Base-by-base conservation (phyloP, 2,329 filamentous ascomycete species). In the Chaetomiaceae sp. region DNA sequence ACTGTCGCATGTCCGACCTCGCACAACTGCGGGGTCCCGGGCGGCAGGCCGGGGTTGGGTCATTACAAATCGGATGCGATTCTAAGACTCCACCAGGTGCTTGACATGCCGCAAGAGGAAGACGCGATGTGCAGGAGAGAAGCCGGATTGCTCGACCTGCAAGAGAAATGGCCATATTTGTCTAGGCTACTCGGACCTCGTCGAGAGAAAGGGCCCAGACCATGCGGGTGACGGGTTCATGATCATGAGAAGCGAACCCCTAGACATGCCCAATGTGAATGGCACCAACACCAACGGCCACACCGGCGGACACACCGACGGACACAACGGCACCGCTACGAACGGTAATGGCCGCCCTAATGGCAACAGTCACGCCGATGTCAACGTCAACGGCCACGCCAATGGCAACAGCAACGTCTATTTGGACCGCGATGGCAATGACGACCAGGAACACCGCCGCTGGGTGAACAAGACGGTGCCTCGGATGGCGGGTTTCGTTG, bases 71-170 rank as follows among this genome's bases (percentile, higher is more conserved):
- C 19, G 19, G 16, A 30, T 33, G 25, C 25, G 13, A 48, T 47
- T 45, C 54, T 56, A 50, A 54, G 27, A 47, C 20, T 38, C 20
- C 54, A 30, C 50, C 60, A 86, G 82, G 54, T 87, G 85, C 68
- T 72, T 82, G 63, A 87, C 85, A 37, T 89, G 86, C 70, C 83
- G 86, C 61, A 86, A 83, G 66, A 79, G 86, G 63, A 89, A 89
- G 70, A 89, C 85, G 47, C 76, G 85, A 65, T 89, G 86, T 66
- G 85, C 83, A 40, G 86, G 86, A 55, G 85, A 87, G 68, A 81
- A 83, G 55, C 86, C 86, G 51, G 70, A 77, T 17, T 89, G 86
- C 68, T 84, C 83, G 52, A 89, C 86, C 10, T 89, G 86, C 61
- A 76, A 78, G 52, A 85, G 86, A 59, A 86, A 86, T 62, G 82